Base-by-base conservation (phyloP, 164 flowering plant genomes). In the Annona cherimola region DNA sequence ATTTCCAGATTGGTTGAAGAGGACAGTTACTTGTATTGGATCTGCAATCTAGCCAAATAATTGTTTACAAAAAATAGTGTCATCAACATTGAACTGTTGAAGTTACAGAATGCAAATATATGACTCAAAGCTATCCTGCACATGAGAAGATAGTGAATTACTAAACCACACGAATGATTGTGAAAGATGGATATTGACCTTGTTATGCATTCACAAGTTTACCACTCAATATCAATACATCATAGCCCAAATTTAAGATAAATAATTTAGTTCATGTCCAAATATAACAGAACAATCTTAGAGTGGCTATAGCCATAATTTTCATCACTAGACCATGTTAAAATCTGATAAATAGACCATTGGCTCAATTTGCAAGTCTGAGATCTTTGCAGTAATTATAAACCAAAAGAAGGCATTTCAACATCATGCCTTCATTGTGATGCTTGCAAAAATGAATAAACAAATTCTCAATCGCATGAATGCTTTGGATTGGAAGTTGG, bases 21-120 rank as follows among this genome's bases (percentile, higher is more conserved):
- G 77, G 75, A 88, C 71, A 61, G 77, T 84, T 55, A 90, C 92
- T 76, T 85, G 87, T 69, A 95, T 76, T 69, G 66, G 61, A 85
- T 82, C 97, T 89, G 96, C 93, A 95, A 75, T 84, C 98, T 95
- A 87, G 80, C 86, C 67, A 79, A 74, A 77, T 41, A 71, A 84
- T 75, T 35, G 40, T 70, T 78, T 73, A 72, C 78, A 66, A 76
- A 20, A 67, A 57, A n/a, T 26, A 63, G 64, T 55, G 6, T 1
- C 14, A 16, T 14, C 63, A 11, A 19, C 18, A 43, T n/a, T 9
- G 44, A 66, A 5, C 18, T 66, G 4, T n/a, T 64, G 39, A 16
- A 12, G n/a, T 26, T 26, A 26, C 35, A 26, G 35, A 26, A 26
- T 26, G 35, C 35, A 26, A 26, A 26, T 26, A 26, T 26, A 26